These are phyloP conservation scores for Mycena metata DNA, from an alignment of 768 basidiomycete genomes.

Conservation along the genomic window DNA sequence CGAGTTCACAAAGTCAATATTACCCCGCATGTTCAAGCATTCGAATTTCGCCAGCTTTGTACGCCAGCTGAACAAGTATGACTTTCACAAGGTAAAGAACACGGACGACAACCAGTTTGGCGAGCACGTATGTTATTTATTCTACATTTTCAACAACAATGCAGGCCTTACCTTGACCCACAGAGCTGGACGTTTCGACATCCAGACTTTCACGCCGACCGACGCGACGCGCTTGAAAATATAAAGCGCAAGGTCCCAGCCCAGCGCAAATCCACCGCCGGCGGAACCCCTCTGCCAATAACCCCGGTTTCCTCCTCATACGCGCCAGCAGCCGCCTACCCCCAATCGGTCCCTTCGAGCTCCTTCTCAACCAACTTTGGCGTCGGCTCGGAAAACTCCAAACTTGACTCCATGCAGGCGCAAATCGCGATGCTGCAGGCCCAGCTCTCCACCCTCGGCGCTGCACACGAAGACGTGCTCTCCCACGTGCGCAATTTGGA, in stretches of 20 bases:
- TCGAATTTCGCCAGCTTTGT: constrained; percentile 95
- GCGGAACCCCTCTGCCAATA: constrained; percentile 46
- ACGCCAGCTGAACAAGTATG: constrained; percentile 95
- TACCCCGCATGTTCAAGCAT: constrained; percentile 95
- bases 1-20: constrained; percentile 91
- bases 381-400: constrained; percentile 45
- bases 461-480: constrained; percentile 65
- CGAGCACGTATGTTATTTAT: constrained; percentile 61
- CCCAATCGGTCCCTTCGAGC: constrained; percentile 45
- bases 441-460: constrained; percentile 60
- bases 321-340: constrained; percentile 40
- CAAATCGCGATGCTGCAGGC: constrained; percentile 50
- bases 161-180: background rate
- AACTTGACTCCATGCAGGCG: constrained; percentile 49
- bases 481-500: constrained; percentile 70
- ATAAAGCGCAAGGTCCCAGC: constrained; percentile 73
- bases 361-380: constrained; percentile 47
- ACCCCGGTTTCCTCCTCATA: constrained; percentile 42
- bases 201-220: constrained; percentile 69
- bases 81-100: constrained; percentile 97
- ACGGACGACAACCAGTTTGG: constrained; percentile 83
- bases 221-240: constrained; percentile 68
- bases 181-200: constrained; percentile 73
- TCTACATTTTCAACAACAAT: background rate
- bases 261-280: constrained; percentile 64